These are phyloP conservation scores for Insectozyma bohioensis DNA, from an alignment of 1,139 yeast genomes.

Conservation along the genomic window DNA sequence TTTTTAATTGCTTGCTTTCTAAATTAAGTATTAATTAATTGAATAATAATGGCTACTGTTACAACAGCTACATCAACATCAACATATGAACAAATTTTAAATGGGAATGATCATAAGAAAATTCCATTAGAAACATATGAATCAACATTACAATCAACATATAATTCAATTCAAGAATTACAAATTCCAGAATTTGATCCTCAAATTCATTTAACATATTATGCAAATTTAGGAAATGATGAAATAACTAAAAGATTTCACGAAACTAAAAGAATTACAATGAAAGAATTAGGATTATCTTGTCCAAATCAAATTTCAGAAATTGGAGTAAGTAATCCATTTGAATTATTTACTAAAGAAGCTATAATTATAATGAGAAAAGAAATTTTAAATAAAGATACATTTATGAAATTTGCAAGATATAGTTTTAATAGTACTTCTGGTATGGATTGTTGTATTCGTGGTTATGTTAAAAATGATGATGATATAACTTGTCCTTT, in stretches of 20 bases:
- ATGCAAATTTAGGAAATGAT: slow-evolving; percentile 23
- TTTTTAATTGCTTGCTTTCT: background rate
- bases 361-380: slow-evolving; percentile 56
- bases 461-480: slow-evolving; percentile 46
- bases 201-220: slow-evolving; percentile 38
- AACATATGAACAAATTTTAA: slow-evolving; percentile 8
- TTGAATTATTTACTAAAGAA: slow-evolving; percentile 57
- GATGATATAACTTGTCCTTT: slow-evolving; percentile 38
- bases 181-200: slow-evolving; percentile 37
- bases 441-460: slow-evolving; percentile 46
- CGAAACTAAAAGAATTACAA: slow-evolving; percentile 41
- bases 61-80: background rate
- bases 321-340: slow-evolving; percentile 56
- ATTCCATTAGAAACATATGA: slow-evolving; percentile 9
- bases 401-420: slow-evolving; percentile 45
- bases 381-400: slow-evolving; percentile 46
- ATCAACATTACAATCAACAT: slow-evolving; percentile 6
- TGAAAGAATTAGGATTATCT: slow-evolving; percentile 46
- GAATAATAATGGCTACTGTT: slow-evolving; percentile 6
- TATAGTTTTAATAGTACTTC: slow-evolving; percentile 34
- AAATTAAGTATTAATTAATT: background rate
- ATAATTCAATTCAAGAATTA: slow-evolving; percentile 4
- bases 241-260: slow-evolving; percentile 12
- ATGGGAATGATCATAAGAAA: slow-evolving; percentile 10
- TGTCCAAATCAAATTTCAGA: slow-evolving; percentile 41